Percentiles rank a stretch among this genome's conserved stretches.
Conservation (phyloP, 2,329 filamentous ascomycete species). For the Monilinia polystroma region DNA sequence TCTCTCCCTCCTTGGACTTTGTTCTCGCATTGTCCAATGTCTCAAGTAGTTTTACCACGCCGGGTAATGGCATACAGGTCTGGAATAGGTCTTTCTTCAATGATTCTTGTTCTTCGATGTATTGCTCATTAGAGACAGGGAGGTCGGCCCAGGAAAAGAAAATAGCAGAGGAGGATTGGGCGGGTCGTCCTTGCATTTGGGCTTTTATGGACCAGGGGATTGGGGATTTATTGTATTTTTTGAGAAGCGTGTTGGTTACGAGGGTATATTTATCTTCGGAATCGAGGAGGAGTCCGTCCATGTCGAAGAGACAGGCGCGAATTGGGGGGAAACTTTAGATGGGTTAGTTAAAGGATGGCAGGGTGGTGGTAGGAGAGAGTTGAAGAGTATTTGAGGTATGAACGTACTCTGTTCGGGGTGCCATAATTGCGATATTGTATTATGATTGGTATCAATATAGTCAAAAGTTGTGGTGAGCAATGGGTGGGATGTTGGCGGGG, state of each 20-base stretch:
- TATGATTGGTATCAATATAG: neutral
- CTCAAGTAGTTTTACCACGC: conserved; percentile 67
- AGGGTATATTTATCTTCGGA: conserved; percentile 89
- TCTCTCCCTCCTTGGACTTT: conserved; percentile 32
- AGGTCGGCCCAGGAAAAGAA: conserved; percentile 83
- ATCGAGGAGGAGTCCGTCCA: conserved; percentile 95
- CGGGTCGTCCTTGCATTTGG: conserved; percentile 54
- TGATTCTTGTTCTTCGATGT: conserved; percentile 55
- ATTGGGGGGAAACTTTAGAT: conserved; percentile 69
- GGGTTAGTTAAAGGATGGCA: neutral
- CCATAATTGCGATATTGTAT: conserved; percentile 24
- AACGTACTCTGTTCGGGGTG: conserved; percentile 30
- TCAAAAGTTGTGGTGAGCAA: conserved; percentile 4
- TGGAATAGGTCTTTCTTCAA: conserved; percentile 75
- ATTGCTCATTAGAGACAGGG: conserved; percentile 71
- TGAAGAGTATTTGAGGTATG: neutral
- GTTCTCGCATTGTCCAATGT: conserved; percentile 47
- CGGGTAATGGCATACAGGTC: conserved; percentile 71
- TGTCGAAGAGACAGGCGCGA: conserved; percentile 93
- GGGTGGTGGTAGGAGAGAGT: too few species aligned
- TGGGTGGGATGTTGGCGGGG: conserved; percentile 17
- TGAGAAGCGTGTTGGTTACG: conserved; percentile 79
- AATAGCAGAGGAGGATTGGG: conserved; percentile 51
- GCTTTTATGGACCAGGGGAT: conserved; percentile 97
- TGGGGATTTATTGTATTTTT: conserved; percentile 67